phyloP scores from a whole-genome alignment of 2,329 filamentous ascomycete species.

The Reticulascus tulasneorum region DNA sequence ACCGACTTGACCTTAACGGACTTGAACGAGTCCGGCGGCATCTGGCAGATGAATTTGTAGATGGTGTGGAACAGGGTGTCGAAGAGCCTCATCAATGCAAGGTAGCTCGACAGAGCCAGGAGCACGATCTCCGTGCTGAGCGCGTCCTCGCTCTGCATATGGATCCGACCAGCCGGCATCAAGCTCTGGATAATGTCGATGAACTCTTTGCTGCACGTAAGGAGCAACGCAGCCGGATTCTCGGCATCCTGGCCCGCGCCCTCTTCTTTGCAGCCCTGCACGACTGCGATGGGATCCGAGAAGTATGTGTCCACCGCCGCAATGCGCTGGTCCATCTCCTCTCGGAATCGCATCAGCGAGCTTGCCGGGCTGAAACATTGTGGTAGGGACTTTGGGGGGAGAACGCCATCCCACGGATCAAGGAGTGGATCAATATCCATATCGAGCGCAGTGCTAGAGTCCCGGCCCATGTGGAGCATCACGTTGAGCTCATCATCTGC shows the following conservation, averaged over 20 bases:
- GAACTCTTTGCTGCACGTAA: constrained; percentile 12
- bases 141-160: constrained; percentile 5
- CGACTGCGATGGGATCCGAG: constrained; percentile 10
- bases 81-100: constrained; percentile 16
- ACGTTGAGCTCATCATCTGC: constrained; percentile 10
- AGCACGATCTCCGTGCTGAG: constrained; percentile 16
- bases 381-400: constrained; percentile 2
- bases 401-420: constrained; percentile 1
- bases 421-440: constrained; percentile 7
- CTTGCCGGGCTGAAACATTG: constrained; percentile 11
- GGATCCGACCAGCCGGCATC: constrained; percentile 1
- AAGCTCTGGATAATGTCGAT: constrained; percentile 14
- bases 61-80: constrained; percentile 15
- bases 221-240: constrained; percentile 12
- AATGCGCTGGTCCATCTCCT: constrained; percentile 15
- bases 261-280: constrained; percentile 14
- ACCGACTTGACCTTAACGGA: constrained; percentile 19
- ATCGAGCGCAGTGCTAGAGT: constrained; percentile 7
- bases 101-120: constrained; percentile 16
- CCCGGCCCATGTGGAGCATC: constrained; percentile 9
- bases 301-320: constrained; percentile 8
- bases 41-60: constrained; percentile 12
- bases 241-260: constrained; percentile 6
- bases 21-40: constrained; percentile 11
- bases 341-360: constrained; percentile 13